These are phyloP conservation scores for Penicillium polonicum DNA, from an alignment of 2,329 filamentous ascomycete genomes.

Conservation along the genomic window DNA sequence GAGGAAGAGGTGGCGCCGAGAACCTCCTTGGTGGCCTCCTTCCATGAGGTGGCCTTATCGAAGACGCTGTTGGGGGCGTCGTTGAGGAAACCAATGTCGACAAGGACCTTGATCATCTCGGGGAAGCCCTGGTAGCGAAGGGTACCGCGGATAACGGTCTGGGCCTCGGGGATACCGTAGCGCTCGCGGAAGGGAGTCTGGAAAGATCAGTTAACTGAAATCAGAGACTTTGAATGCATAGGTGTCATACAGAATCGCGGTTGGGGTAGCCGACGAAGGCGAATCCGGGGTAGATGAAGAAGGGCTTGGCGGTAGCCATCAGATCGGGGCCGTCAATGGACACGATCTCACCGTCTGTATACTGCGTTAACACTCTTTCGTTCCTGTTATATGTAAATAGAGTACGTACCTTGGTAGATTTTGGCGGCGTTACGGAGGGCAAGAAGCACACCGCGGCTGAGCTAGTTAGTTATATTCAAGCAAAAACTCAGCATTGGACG, in stretches of 20 bases:
- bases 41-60: slow-evolving; percentile 71
- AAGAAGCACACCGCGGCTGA: slow-evolving; percentile 72
- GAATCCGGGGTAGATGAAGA: slow-evolving; percentile 85
- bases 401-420: slow-evolving; percentile 64
- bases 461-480: slow-evolving; percentile 3
- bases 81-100: slow-evolving; percentile 84
- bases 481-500: slow-evolving; percentile 36
- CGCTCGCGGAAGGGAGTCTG: slow-evolving; percentile 70
- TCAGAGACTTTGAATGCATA: neutral
- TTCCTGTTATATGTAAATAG: neutral
- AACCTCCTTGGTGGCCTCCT: slow-evolving; percentile 77
- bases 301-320: slow-evolving; percentile 85
- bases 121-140: slow-evolving; percentile 88
- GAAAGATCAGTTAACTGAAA: neutral
- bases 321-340: slow-evolving; percentile 66
- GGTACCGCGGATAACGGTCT: slow-evolving; percentile 82
- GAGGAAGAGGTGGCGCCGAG: slow-evolving; percentile 65
- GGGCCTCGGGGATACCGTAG: slow-evolving; percentile 86
- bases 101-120: slow-evolving; percentile 81
- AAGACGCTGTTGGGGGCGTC: slow-evolving; percentile 67
- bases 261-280: slow-evolving; percentile 92
- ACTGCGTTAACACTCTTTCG: neutral
- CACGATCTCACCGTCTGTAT: slow-evolving; percentile 62
- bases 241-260: slow-evolving; percentile 44
- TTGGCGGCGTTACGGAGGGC: slow-evolving; percentile 83